These are phyloP conservation scores for Boletus rex-veris DNA, from an alignment of 768 basidiomycete genomes.

Conservation along the genomic window DNA sequence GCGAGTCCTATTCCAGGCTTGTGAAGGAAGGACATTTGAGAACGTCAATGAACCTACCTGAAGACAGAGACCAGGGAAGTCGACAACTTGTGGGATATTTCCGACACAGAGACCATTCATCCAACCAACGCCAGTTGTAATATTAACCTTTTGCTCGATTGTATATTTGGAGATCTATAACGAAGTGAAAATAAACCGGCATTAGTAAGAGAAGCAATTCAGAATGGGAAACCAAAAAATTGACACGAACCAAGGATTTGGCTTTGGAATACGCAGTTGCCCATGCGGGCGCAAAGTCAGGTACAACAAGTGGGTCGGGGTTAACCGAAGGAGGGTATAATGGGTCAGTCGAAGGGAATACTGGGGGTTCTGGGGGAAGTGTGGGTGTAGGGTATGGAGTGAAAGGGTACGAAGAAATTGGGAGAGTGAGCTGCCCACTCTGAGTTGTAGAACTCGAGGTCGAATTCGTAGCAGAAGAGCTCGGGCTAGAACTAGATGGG, in stretches of 20 bases:
- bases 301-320: slow-evolving; percentile 35
- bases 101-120: slow-evolving; percentile 64
- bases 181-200: not conserved
- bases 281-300: slow-evolving; percentile 55
- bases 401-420: slow-evolving; percentile 46
- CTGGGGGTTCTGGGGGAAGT: slow-evolving; percentile 46
- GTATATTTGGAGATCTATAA: slow-evolving; percentile 46
- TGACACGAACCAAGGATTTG: slow-evolving; percentile 43
- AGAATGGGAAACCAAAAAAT: not conserved
- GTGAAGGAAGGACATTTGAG: not conserved
- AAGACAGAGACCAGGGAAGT: slow-evolving; percentile 69
- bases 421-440: slow-evolving; percentile 30
- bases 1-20: slow-evolving; percentile 50
- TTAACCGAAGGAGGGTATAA: slow-evolving; percentile 53
- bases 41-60: slow-evolving; percentile 40
- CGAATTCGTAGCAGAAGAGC: slow-evolving; percentile 3
- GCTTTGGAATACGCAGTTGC: slow-evolving; percentile 56
- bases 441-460: slow-evolving; percentile 11
- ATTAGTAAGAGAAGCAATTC: not conserved
- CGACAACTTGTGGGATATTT: slow-evolving; percentile 52
- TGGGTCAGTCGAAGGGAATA: slow-evolving; percentile 56
- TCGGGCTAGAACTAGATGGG: slow-evolving; percentile 1
- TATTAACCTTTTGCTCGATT: slow-evolving; percentile 60
- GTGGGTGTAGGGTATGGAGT: slow-evolving; percentile 61
- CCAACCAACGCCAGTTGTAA: slow-evolving; percentile 57